Base-by-base conservation (phyloP, 2,329 filamentous ascomycete genomes). In the Neodidymelliopsis sp. region DNA sequence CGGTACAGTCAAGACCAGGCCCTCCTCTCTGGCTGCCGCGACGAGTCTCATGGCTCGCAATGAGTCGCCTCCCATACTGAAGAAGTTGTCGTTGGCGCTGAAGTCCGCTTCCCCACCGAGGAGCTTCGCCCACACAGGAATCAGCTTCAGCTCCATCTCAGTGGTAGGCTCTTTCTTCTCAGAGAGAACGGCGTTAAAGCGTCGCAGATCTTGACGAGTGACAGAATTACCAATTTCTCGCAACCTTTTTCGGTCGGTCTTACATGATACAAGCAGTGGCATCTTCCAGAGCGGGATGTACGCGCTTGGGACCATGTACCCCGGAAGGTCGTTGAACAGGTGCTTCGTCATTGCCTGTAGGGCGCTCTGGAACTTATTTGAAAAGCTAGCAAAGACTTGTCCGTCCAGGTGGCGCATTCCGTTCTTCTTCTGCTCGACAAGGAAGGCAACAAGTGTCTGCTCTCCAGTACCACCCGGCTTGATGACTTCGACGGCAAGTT, bases 21-120 rank as follows among this genome's bases (percentile, higher is more conserved):
- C 78, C 18, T 77, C 75, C 2, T 74, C 70, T 16, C 82, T 73
- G 2, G 81, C 77, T 42, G 80, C 79, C 9, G 80, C 76, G 0
- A 85, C 83, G 0, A 86, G 71, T 62, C 81, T 83, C 75, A 81
- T 80, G 0, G 79, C 79, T 27, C 77, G 73, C 39, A 81, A 73
- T 0, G 79, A 81, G 42, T 81, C 79, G 24, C 79, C 79, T 20
- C 78, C 78, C 33, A 80, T 67, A 20, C 71, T 75, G 30, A 81
- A 66, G 62, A 81, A 81, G 49, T 71, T 72, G 38, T 70, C 67
- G 12, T 66, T 65, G 16, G 62, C 59, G 29, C 62, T 62, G 40
- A 72, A 70, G 30, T 72, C 66, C 2, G 56, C 62, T 16, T 70
- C 63, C 2, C 65, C 63, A 15, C 67, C 67, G 1, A 73, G 57